Evolutionary conservation across 116 monocot species (phyloP).

Genomic region (Phalaenopsis hybrid): DNA sequence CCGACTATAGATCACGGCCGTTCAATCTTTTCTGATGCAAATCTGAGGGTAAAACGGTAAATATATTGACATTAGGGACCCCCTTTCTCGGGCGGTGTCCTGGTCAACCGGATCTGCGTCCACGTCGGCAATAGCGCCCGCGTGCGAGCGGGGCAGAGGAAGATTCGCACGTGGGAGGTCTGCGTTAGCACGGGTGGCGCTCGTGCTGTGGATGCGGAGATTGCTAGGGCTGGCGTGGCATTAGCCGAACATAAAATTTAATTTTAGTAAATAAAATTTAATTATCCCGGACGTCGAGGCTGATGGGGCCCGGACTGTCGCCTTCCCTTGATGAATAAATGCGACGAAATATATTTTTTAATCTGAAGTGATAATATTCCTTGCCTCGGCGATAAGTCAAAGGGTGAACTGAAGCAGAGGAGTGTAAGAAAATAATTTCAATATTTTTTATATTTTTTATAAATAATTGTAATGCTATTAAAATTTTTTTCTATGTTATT

Average conservation of each 20-base stretch:
- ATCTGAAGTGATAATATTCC: too few relatives aligned
- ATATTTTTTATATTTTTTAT: too few relatives aligned
- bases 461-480: too few relatives aligned
- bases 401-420: too few relatives aligned
- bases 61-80: background rate
- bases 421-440: too few relatives aligned
- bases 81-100: background rate
- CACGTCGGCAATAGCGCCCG: slow-evolving; percentile 3
- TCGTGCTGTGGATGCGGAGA: background rate
- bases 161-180: background rate
- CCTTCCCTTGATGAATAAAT: too few relatives aligned
- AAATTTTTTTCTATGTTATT: too few relatives aligned
- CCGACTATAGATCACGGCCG: background rate
- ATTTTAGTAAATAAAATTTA: too few relatives aligned
- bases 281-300: background rate
- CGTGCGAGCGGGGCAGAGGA: background rate
- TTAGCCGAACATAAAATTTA: background rate
- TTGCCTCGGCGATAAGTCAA: too few relatives aligned
- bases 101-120: background rate
- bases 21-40: background rate
- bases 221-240: background rate
- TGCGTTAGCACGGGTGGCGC: background rate
- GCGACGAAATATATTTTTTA: too few relatives aligned
- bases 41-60: background rate
- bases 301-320: background rate